phyloP scores from a whole-genome alignment of 225 moss, liverwort and hornwort genomes.

The Pseudisothecium myosuroides region DNA sequence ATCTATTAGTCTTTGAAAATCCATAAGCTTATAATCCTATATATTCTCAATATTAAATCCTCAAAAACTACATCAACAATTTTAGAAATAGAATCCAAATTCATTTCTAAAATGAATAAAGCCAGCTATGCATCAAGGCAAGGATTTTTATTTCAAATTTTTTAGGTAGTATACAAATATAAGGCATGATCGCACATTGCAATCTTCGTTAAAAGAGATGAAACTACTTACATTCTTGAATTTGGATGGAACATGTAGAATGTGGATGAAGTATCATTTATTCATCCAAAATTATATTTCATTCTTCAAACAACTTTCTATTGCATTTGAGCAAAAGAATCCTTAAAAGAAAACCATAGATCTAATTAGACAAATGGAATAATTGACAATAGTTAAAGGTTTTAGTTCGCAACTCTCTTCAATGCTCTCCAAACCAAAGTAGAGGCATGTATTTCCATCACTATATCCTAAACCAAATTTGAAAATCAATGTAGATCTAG shows the following conservation, averaged over 20 bases:
- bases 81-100: background rate
- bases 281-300: background rate
- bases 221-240: background rate
- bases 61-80: background rate
- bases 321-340: background rate
- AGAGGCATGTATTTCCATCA: background rate
- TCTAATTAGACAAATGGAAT: rapidly evolving
- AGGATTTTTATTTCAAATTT: background rate
- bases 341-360: too few relatives aligned
- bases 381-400: rapidly evolving
- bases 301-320: background rate
- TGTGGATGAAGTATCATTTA: background rate
- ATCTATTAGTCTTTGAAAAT: background rate
- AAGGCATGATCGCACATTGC: background rate
- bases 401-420: background rate
- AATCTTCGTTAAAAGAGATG: background rate
- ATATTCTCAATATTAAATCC: background rate
- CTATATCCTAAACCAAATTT: background rate
- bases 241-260: background rate
- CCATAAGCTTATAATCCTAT: background rate
- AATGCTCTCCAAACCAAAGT: background rate
- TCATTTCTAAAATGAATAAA: background rate
- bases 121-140: rapidly evolving
- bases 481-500: background rate
- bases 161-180: too few relatives aligned